A percentile compares a stretch with the other conserved stretches of the same genome.
Evolutionary conservation across 495 filamentous ascomycete genomes (phyloP).

Genomic region (Penicillium salamii): DNA sequence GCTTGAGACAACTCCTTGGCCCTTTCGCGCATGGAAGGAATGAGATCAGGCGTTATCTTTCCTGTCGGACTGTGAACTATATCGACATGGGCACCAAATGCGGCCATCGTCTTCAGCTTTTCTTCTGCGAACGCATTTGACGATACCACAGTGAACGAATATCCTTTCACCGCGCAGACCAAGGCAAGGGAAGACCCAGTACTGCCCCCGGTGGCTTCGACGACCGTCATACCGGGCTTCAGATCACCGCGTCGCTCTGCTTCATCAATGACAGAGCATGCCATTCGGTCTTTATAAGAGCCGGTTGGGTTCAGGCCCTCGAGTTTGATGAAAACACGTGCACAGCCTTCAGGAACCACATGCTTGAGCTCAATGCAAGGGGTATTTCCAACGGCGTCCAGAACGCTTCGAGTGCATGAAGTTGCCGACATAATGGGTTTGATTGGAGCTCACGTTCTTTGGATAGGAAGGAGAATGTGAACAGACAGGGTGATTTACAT

Average conservation of each 20-base stretch:
- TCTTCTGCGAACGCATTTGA: constrained; percentile 15
- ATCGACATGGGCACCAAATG: constrained; percentile 9
- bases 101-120: constrained; percentile 13
- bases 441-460: too few relatives aligned
- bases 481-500: too few relatives aligned
- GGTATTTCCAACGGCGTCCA: background rate
- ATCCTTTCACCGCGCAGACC: constrained; percentile 12
- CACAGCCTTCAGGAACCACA: constrained; percentile 2
- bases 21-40: constrained; percentile 3
- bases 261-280: constrained; percentile 14
- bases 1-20: constrained; percentile 1
- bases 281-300: constrained; percentile 19
- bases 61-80: constrained; percentile 7
- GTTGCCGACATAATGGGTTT: too few relatives aligned
- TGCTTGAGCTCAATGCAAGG: constrained; percentile 6
- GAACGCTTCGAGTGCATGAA: background rate
- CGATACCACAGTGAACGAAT: constrained; percentile 8
- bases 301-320: constrained; percentile 16
- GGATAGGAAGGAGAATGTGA: too few relatives aligned
- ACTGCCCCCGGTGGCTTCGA: constrained; percentile 18
- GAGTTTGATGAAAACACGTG: constrained; percentile 13
- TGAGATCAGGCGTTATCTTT: constrained; percentile 6
- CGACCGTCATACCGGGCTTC: constrained; percentile 13
- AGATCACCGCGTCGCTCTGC: constrained; percentile 12
- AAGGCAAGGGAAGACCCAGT: constrained; percentile 14